Base-by-base conservation (phyloP, 495 filamentous ascomycete genomes). In the Lindgomyces ingoldianus region DNA sequence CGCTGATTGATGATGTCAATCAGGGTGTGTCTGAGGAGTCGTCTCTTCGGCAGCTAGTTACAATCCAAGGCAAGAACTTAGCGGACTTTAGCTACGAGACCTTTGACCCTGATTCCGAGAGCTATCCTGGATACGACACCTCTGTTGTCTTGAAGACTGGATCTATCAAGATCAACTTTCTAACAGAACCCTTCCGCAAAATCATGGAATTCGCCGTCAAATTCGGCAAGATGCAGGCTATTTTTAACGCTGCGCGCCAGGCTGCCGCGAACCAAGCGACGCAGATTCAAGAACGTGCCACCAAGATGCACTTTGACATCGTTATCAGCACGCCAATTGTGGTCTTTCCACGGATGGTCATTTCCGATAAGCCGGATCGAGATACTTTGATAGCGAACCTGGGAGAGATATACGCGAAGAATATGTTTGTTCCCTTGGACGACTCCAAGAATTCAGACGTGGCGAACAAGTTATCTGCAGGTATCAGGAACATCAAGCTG, bases 21-120 rank as follows among this genome's bases (percentile, higher is more conserved):
- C 84, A 94, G 69, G 94, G 94, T 45, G 93, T 92, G 2, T 81
- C 86, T 1, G 86, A 86, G 69, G 81, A 85, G 19, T 96, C 93
- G 8, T 84, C 88, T 65, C 81, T 98, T 18, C 87, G 94, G 22
- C 89, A 94, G 62, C 83, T 98, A 14, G 81, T 98, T 41, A 93
- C 91, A 0, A 98, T 98, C 52, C 87, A 98, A 76, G 94, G 94
- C 12, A 86, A 97, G 49, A 90, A 98, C 67, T 86, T 98, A 26
- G 94, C 93, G n/a, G 93, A 98, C 73, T 98, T 98, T 78, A 88
- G 88, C 26, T 98, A 98, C 70, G 90, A 98, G 76, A 98, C 95
- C 0, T 97, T 94, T 63, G 93, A 98, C 75, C 72, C 89, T 0
- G 81, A 85, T 14, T 85, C 83, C 16, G 79, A 87, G 14, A 77